phyloP scores from a whole-genome alignment of 331 rosid genomes.

The Malus hybrid region DNA sequence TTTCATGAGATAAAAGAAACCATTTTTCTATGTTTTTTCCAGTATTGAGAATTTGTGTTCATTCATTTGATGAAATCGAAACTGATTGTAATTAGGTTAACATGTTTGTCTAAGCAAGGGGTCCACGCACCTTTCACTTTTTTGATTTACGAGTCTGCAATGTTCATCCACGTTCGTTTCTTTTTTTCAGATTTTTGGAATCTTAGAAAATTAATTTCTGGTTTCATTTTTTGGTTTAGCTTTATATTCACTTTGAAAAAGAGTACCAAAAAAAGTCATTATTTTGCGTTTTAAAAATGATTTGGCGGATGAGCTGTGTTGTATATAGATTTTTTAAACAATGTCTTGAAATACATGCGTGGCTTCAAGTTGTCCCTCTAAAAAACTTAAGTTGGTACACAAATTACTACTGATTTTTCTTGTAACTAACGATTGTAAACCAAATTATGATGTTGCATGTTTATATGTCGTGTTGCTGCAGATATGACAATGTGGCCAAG shows the following conservation, averaged over 20 bases:
- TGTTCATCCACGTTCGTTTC: constrained; percentile 50
- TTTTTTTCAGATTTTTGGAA: constrained; percentile 29
- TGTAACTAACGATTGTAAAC: no score
- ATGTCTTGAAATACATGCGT: no score
- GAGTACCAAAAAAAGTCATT: not conserved
- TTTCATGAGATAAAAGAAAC: constrained; percentile 17
- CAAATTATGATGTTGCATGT: no score
- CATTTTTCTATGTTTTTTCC: constrained; percentile 11
- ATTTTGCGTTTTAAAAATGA: no score
- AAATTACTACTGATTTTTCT: no score
- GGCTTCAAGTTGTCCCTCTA: no score
- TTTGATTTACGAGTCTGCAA: constrained; percentile 24
- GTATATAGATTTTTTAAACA: no score
- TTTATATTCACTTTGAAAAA: constrained; percentile 13
- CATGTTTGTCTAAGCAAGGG: not conserved
- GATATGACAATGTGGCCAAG: no score
- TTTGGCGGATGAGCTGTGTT: no score
- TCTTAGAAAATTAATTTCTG: constrained; percentile 22
- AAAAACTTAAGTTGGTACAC: no score
- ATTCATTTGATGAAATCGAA: not conserved
- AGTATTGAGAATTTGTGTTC: not conserved
- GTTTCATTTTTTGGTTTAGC: constrained; percentile 5
- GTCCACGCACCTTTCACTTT: constrained; percentile 36
- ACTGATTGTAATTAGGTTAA: constrained; percentile 13
- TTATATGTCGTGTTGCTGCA: no score